Percentiles rank a stretch among this genome's conserved stretches.
Conservation (phyloP, 306 rosid species). For the Cyclanthera cordifolia region DNA sequence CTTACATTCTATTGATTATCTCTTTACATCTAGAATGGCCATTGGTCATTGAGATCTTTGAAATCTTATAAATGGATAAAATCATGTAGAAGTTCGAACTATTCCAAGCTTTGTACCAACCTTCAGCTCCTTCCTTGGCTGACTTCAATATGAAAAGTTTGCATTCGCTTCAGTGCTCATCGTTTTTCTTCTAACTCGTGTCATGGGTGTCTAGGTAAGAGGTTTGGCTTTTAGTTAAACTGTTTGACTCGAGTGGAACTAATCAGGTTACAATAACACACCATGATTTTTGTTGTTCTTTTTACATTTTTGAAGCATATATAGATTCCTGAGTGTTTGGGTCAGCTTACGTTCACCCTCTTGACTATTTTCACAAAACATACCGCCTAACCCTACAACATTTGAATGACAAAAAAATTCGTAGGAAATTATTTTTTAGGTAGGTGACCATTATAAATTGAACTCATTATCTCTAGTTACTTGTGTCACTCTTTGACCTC, state of each 20-base stretch:
- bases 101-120: background rate
- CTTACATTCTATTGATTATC: background rate
- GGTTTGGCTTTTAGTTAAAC: conserved; percentile 25
- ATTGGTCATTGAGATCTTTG: background rate
- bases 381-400: no score
- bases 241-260: conserved; percentile 22
- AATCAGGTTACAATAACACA: conserved; percentile 16
- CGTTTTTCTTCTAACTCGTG: conserved; percentile 12
- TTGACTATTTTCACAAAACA: no score
- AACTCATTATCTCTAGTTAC: no score
- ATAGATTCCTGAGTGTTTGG: no score
- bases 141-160: background rate
- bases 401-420: no score
- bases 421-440: no score
- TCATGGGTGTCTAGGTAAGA: conserved; percentile 29
- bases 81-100: background rate
- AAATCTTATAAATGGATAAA: background rate
- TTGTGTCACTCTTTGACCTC: no score
- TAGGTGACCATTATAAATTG: no score
- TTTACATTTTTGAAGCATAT: background rate
- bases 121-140: background rate
- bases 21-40: background rate
- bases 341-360: no score
- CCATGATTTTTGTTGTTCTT: background rate
- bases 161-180: background rate